Evolutionary conservation across 2,329 filamentous ascomycete genomes (phyloP).

Genomic region (Teratosphaeria gauchensis): DNA sequence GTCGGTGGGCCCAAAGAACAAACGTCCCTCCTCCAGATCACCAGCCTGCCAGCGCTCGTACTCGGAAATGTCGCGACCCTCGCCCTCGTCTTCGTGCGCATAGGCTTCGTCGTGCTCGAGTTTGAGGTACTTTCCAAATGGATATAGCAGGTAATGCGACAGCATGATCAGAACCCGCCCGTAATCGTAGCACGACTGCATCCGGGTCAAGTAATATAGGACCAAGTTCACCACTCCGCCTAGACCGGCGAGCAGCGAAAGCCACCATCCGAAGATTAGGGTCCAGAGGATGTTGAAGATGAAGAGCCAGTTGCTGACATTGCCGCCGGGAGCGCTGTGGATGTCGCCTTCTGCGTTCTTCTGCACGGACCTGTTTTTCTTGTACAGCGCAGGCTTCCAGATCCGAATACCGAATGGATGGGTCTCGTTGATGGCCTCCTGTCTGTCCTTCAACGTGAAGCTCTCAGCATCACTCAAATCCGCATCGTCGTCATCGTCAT

Average conservation of each 20-base stretch:
- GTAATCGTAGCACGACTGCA: constrained; percentile 74
- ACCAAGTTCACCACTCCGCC: constrained; percentile 71
- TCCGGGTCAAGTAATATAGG: constrained; percentile 62
- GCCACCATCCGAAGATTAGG: constrained; percentile 90
- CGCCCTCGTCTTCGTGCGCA: constrained; percentile 84
- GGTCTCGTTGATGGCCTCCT: constrained; percentile 96
- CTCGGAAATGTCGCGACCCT: constrained; percentile 93
- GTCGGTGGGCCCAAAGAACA: constrained; percentile 82
- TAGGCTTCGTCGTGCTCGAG: constrained; percentile 92
- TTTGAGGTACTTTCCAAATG: constrained; percentile 92
- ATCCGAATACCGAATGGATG: constrained; percentile 98
- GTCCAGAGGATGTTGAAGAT: constrained; percentile 90
- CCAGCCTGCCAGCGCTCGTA: constrained; percentile 99
- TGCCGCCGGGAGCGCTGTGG: constrained; percentile 82
- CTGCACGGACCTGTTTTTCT: constrained; percentile 92
- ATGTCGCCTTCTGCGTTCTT: constrained; percentile 95
- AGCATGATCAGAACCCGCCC: constrained; percentile 77
- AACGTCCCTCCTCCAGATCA: constrained; percentile 84
- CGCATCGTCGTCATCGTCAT: constrained; percentile 53
- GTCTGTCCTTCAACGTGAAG: constrained; percentile 93
- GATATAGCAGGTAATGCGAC: constrained; percentile 81
- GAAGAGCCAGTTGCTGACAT: constrained; percentile 73
- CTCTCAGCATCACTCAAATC: constrained; percentile 87
- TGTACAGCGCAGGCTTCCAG: constrained; percentile 97
- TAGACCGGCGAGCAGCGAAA: constrained; percentile 63